Evolutionary conservation across 2,329 filamentous ascomycete genomes (phyloP).

Genomic region (Neopestalotiopsis sp.): DNA sequence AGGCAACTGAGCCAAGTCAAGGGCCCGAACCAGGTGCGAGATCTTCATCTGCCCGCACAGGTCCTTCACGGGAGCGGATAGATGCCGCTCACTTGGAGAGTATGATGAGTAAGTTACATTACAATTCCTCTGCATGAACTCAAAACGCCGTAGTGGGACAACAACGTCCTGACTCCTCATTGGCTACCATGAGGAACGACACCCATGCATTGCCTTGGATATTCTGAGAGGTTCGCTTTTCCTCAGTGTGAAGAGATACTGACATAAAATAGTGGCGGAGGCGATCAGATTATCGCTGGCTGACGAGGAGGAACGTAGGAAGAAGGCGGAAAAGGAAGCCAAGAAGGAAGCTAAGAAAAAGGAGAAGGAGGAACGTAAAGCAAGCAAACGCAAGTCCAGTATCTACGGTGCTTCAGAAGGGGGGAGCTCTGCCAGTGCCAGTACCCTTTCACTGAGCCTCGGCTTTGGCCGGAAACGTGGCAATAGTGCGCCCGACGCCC

Average conservation of each 20-base stretch:
- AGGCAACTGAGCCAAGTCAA: slow-evolving; percentile 22
- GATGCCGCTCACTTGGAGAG: slow-evolving; percentile 79
- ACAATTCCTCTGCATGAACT: not conserved
- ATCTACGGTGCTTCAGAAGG: slow-evolving; percentile 41
- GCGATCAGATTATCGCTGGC: slow-evolving; percentile 91
- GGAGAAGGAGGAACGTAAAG: slow-evolving; percentile 84
- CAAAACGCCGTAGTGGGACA: not conserved
- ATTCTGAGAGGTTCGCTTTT: not conserved
- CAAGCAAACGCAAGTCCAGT: slow-evolving; percentile 66
- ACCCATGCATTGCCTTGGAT: not conserved
- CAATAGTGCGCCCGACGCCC: slow-evolving; percentile 62
- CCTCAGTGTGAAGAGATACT: not conserved
- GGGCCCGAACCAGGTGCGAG: slow-evolving; percentile 42
- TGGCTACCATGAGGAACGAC: not conserved
- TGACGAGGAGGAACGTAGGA: slow-evolving; percentile 90
- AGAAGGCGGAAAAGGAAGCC: slow-evolving; percentile 82
- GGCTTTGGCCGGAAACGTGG: slow-evolving; percentile 63
- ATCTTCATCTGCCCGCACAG: slow-evolving; percentile 34
- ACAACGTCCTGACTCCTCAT: not conserved
- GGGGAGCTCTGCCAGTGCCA: slow-evolving; percentile 62
- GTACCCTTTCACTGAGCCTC: slow-evolving; percentile 61
- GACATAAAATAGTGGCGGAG: slow-evolving; percentile 68
- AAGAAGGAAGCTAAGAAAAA: slow-evolving; percentile 84
- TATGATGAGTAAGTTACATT: slow-evolving; percentile 72
- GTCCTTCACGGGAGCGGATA: slow-evolving; percentile 29